These are phyloP conservation scores for Didymella sp. DNA, from an alignment of 2,329 filamentous ascomycete species.

Conservation along the genomic window DNA sequence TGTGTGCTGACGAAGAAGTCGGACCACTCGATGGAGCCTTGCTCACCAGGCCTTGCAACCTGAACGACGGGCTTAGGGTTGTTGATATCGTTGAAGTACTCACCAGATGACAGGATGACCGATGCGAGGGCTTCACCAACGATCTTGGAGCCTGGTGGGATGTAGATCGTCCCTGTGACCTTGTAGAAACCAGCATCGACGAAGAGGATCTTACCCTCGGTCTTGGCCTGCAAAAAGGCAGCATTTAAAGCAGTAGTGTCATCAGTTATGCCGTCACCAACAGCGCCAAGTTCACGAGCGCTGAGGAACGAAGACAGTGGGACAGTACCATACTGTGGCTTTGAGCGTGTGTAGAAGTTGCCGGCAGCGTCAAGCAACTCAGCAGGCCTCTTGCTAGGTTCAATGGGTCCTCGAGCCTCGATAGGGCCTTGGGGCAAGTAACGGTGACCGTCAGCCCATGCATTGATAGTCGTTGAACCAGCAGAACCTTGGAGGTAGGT, in stretches of 20 bases:
- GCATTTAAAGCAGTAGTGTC: constrained; percentile 82
- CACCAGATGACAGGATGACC: constrained; percentile 78
- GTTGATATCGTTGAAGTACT: constrained; percentile 54
- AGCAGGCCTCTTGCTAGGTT: constrained; percentile 51
- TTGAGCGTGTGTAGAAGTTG: constrained; percentile 60
- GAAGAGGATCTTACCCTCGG: constrained; percentile 62
- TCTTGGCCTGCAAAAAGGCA: constrained; percentile 68
- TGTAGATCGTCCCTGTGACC: constrained; percentile 61
- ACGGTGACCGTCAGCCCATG: constrained; percentile 46
- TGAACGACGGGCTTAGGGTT: constrained; percentile 70
- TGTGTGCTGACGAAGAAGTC: constrained; percentile 75
- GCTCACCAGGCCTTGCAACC: constrained; percentile 69
- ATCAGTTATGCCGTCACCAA: constrained; percentile 83
- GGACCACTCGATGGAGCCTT: constrained; percentile 71
- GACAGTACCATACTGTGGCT: constrained; percentile 57
- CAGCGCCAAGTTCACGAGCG: constrained; percentile 60
- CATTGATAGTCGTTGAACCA: constrained; percentile 29
- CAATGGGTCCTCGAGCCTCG: constrained; percentile 54
- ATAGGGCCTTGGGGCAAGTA: constrained; percentile 50
- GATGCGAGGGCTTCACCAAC: constrained; percentile 86
- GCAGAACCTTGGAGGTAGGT: constrained; percentile 38
- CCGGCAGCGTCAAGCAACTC: constrained; percentile 54
- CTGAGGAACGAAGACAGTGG: constrained; percentile 68
- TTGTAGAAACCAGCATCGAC: constrained; percentile 65
- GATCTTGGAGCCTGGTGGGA: constrained; percentile 76